Evolutionary conservation across 1,139 yeast species (phyloP).

Genomic region (Kodamaea arcana): DNA sequence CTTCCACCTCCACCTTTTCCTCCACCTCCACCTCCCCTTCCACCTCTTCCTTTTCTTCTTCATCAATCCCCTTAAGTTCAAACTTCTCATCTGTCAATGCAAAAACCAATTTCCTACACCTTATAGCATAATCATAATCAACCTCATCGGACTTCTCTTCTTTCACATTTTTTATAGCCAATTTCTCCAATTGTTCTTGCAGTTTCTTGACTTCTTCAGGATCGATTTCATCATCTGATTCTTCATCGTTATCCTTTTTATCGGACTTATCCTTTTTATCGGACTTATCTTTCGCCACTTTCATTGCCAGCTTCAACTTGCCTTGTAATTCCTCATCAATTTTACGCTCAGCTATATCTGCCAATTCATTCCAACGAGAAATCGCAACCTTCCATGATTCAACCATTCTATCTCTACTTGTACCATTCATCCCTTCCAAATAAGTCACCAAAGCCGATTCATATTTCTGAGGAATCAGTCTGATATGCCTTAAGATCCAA

Average conservation of each 20-base stretch:
- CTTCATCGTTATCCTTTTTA: slow-evolving; percentile 10
- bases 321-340: slow-evolving; percentile 33
- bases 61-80: slow-evolving; percentile 32
- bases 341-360: slow-evolving; percentile 36
- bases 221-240: slow-evolving; percentile 5
- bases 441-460: slow-evolving; percentile 53
- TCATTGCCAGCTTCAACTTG: slow-evolving; percentile 6
- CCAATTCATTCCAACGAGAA: slow-evolving; percentile 54
- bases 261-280: slow-evolving; percentile 14
- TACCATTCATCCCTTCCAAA: slow-evolving; percentile 70
- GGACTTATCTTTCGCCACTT: slow-evolving; percentile 13
- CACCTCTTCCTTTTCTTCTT: slow-evolving; percentile 9
- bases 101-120: slow-evolving; percentile 39
- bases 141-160: slow-evolving; percentile 17
- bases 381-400: slow-evolving; percentile 48
- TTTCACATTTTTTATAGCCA: slow-evolving; percentile 13
- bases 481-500: slow-evolving; percentile 77
- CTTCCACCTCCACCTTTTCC: slow-evolving; percentile 5
- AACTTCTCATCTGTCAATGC: slow-evolving; percentile 36
- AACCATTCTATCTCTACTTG: slow-evolving; percentile 56
- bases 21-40: slow-evolving; percentile 8
- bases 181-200: slow-evolving; percentile 8
- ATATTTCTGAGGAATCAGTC: slow-evolving; percentile 53
- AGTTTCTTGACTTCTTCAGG: slow-evolving; percentile 6
- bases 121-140: slow-evolving; percentile 36